Evolutionary conservation across 1,284 basidiomycete genomes (phyloP), one percentile per base, ranked within the genome.

Genomic region (Jaminaea rosea): DNA sequence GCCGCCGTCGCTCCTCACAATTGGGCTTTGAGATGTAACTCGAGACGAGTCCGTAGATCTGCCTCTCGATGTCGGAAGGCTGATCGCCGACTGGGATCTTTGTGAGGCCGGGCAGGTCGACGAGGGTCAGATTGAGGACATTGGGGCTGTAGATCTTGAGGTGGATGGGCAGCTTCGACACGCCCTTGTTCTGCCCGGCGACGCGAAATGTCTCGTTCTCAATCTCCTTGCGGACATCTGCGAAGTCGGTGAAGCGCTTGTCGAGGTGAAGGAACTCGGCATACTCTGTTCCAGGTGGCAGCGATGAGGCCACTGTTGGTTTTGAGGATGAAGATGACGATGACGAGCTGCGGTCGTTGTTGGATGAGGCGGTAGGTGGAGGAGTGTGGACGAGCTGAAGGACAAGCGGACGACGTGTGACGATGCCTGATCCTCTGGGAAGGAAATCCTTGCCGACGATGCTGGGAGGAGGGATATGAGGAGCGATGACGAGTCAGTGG

Each of bases 21-120:
- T 97, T 98, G 21, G 92, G 89, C 77, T 94, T 94, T 55, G 88
- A 86, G 68, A 97, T 91, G 74, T 94, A 97, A 65, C 97, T 93
- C 26, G 88, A 76, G 29, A 98, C 88, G 31, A 98, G 80, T 67
- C 84, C 87, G 60, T 91, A 87, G 68, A 98, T 98, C 77, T 98
- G 93, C 42, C 87, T 80, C 73, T 98, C 93, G 55, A 98, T 98
- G 74, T 98, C 93, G 58, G 90, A 79, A 6, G 80, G 80, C 66
- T 81, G 80, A 75, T 93, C 89, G 31, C 66, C 64, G 37, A 73
- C 70, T 15, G 73, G 73, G 49, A 74, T 73, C 79, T 98, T 98
- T 45, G 93, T 97, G 63, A 98, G 78, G 44, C 93, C 93, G 5
- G 93, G 93, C 50, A 98, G 76, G 78, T 98, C 93, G 41, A 98